Percentiles rank a stretch among this genome's conserved stretches.
These are phyloP conservation scores for Lignosus rhinocerotis DNA, from an alignment of 1,284 basidiomycete genomes.

Conservation along the genomic window DNA sequence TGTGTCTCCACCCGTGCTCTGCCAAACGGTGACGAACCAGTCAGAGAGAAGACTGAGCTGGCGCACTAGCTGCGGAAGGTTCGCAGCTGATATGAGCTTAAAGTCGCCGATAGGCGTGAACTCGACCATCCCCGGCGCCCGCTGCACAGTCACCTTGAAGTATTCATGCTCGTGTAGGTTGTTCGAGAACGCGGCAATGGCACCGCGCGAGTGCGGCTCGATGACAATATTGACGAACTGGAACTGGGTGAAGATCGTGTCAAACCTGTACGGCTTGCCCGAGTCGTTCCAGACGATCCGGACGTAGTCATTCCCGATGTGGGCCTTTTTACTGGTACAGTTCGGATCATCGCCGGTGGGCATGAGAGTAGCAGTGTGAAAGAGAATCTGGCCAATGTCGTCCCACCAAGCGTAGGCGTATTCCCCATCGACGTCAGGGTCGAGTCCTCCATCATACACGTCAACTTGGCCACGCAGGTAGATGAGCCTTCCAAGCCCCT, in stretches of 20 bases:
- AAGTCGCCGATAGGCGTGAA: constrained; percentile 90
- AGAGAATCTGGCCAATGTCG: constrained; percentile 93
- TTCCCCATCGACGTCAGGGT: constrained; percentile 87
- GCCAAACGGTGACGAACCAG: constrained; percentile 86
- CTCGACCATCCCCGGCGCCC: constrained; percentile 84
- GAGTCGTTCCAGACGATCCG: constrained; percentile 98
- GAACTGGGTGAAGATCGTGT: constrained; percentile 91
- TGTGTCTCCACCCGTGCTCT: constrained; percentile 72
- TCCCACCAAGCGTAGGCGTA: constrained; percentile 99
- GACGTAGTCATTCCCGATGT: constrained; percentile 94
- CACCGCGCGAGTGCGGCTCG: constrained; percentile 87
- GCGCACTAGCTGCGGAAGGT: constrained; percentile 80
- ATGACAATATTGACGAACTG: constrained; percentile 98
- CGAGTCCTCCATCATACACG: constrained; percentile 93
- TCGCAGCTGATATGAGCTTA: constrained; percentile 88
- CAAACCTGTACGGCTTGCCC: constrained; percentile 83
- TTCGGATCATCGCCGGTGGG: constrained; percentile 74
- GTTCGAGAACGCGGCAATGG: constrained; percentile 79
- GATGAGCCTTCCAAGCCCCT: constrained; percentile 87
- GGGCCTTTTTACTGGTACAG: constrained; percentile 84
- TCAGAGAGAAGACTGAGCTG: constrained; percentile 86
- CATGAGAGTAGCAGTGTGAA: constrained; percentile 98
- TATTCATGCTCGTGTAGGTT: constrained; percentile 85
- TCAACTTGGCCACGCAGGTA: constrained; percentile 90
- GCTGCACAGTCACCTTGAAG: constrained; percentile 89